Evolutionary conservation across 1,284 basidiomycete genomes (phyloP), one percentile per base, ranked within the genome.

Genomic region (Somion occarium): DNA sequence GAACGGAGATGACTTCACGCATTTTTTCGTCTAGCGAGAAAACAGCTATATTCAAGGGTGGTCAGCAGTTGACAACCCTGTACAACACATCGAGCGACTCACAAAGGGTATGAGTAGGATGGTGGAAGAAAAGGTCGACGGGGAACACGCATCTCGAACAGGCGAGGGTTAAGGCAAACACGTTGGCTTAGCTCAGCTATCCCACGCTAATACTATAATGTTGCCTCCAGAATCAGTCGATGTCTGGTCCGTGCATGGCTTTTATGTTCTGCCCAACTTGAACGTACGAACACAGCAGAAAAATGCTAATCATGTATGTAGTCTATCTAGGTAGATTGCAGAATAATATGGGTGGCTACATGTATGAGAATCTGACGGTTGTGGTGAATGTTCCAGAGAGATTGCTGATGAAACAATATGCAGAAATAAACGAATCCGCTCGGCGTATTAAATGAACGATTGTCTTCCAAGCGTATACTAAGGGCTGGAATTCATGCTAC

Each of bases 1-100:
- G 91, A 67, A 95, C 77, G 65, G 92, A 94, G 76, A 95, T 93
- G 73, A 95, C 91, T 88, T 91, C 88, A 78, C 88, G 86, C 88
- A 91, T 91, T 61, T 71, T 61, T 55, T 60, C 61, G 53, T 62
- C 56, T 54, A 65, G 56, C 56, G 50, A 59, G 46, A 56, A n/a
- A 57, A 54, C 46, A 55, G 54, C 52, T 56, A 41, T 13, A 38
- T 42, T 20, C 9, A 42, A 26, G 18, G 45, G 45, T 22, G 48
- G 42, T 24, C 37, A 46, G 46, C 47, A 34, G 25, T 27, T 53
- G 41, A 12, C 24, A n/a, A 41, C 46, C 34, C 38, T 46, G n/a
- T 44, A 39, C 47, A 34, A 46, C 13, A 5, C 22, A 49, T 13
- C 25, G 49, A 18, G 23, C 41, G 27, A 62, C 65, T 60, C 55